Evolutionary conservation across 768 basidiomycete species (phyloP), one percentile per base, ranked within the genome.

Genomic region (Termitomyces sp.): DNA sequence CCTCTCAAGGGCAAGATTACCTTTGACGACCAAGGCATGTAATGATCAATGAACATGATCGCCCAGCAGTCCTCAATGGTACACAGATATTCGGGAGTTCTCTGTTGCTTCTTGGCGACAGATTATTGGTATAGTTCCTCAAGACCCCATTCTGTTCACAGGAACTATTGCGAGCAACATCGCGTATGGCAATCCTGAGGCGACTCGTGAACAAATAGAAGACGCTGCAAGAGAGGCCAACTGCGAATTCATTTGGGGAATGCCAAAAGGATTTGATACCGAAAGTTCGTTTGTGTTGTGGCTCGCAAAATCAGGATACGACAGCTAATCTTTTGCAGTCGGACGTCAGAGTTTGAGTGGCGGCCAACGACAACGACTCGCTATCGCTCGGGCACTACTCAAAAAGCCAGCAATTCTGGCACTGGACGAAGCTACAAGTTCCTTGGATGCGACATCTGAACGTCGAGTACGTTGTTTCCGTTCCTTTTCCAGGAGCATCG

Each of bases 81-180:
- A 57, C 42, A 18, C 68, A 91, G 93, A 98, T 71, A 95, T 98
- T 64, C 84, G 90, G 15, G 88, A 93, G 60, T 94, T 95, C 70
- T 88, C 87, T 1, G 81, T 89, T 8, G 84, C 88, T 40, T 93
- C 92, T 4, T 98, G 96, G 96, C 84, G 96, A 45, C 79, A 80
- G 59, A 82, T 90, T 35, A 94, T 98, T 49, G 94, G 94, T 0
- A 86, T 98, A n/a, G 95, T 98, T 2, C 96, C 95, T 13, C 96
- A 98, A 78, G 94, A 96, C 63, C 93, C 94, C 0, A 86, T 94
- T 2, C 74, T 97, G 33, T 97, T 97, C 74, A 89, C 90, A 2
- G 94, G 94, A 2, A 96, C 94, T 0, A 96, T 98, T 55, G 94
- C 94, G 2, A 91, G 92, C 2, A 98, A 98, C 68, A 98, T 96